Evolutionary conservation across 768 basidiomycete species (phyloP).

Genomic region (Boletus sensibilis): DNA sequence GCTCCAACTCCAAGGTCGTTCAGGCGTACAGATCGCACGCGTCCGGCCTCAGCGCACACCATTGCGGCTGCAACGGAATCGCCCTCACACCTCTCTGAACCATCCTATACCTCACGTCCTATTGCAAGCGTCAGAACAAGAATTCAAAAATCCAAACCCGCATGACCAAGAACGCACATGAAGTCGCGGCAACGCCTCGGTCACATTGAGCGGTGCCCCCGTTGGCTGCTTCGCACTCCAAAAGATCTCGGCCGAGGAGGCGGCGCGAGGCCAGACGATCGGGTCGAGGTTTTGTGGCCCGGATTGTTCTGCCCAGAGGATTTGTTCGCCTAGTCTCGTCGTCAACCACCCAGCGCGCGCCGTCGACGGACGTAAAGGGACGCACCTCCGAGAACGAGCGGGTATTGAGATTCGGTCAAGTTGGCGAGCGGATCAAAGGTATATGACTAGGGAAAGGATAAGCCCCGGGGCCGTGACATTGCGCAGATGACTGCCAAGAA

Average conservation of each 20-base stretch:
- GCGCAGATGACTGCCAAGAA: neutral
- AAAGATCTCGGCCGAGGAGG: conserved; percentile 50
- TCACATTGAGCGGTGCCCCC: conserved; percentile 34
- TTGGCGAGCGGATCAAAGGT: conserved; percentile 51
- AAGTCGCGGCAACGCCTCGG: conserved; percentile 48
- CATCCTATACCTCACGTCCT: conserved; percentile 48
- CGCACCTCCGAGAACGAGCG: conserved; percentile 40
- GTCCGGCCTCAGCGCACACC: conserved; percentile 52
- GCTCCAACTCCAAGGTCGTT: neutral
- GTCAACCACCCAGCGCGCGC: neutral
- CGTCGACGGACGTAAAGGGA: neutral
- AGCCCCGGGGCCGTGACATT: neutral
- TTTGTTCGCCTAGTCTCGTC: conserved; percentile 31
- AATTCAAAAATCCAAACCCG: neutral
- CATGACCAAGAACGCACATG: conserved; percentile 28
- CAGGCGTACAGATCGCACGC: conserved; percentile 39
- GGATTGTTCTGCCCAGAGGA: conserved; percentile 49
- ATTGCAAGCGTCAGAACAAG: neutral
- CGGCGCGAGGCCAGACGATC: conserved; percentile 49
- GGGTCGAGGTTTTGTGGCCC: conserved; percentile 43
- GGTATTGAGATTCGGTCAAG: conserved; percentile 35
- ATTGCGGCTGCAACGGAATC: conserved; percentile 53
- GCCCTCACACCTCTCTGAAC: conserved; percentile 48
- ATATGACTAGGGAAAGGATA: conserved; percentile 35
- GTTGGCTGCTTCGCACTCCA: conserved; percentile 46